Base-by-base conservation (phyloP, 1,284 basidiomycete genomes). In the Cryptococcus amylolentus region DNA sequence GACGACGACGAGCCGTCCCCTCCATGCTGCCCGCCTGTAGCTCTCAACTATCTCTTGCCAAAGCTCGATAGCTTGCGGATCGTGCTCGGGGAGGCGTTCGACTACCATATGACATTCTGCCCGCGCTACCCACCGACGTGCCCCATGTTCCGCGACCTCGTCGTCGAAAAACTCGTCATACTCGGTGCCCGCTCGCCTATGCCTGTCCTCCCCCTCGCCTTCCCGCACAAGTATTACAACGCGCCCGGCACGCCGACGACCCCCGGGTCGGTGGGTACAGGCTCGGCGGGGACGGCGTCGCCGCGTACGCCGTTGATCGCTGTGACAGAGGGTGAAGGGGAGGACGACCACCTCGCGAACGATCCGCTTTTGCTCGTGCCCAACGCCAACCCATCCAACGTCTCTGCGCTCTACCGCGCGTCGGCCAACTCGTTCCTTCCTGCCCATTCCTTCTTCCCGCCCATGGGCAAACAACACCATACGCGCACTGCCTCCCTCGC, bases 21-120 rank as follows among this genome's bases (percentile, higher is more conserved):
- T 4, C 35, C 46, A 5, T 31, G 41, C 10, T 61, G 59, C 44
- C 59, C 59, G 3, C 49, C 52, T 27, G 41, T 55, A 2, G 23
- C 59, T 12, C 46, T 61, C 12, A 52, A 37, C 26, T 35, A 23
- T 4, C 39, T 61, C 14, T 45, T 55, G 47, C 59, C 59, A 2
- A 31, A 45, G 14, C 42, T 61, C 12, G 20, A 49, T 1, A 51
- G 27, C 10, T 39, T 61, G 10, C n/a, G 50, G 35, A 52, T 61
- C 37, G 48, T 57, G 42, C 48, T 61, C 23, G 37, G 53, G 3
- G 53, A 57, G 26, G 55, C 28, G 20, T 61, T 45, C 46, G 59
- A 61, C 43, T 61, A 61, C 39, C 59, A 61, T 41, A 41, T 47
- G 10, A 49, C 54, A 26, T 61, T 61, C 35, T 61, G 59, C 51